These are phyloP conservation scores for Euphorbia tirucalli DNA, from an alignment of 345 rosid genomes.

Conservation along the genomic window DNA sequence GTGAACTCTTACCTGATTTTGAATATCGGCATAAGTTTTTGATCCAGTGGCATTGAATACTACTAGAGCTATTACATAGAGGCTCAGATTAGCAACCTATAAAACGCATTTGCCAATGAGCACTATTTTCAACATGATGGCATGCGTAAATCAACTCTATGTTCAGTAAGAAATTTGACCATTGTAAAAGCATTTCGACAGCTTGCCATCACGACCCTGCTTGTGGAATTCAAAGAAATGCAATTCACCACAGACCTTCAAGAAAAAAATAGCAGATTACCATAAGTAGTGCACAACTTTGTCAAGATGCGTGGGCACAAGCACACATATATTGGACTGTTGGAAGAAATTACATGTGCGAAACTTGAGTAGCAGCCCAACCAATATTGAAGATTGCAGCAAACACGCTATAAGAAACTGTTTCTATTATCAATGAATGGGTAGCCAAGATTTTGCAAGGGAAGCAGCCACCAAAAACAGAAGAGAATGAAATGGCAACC, in stretches of 20 bases:
- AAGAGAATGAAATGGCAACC: slow-evolving; percentile 90
- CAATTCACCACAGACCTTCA: slow-evolving; percentile 92
- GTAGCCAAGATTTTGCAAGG: slow-evolving; percentile 65
- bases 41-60: slow-evolving; percentile 53
- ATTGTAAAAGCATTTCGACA: slow-evolving; percentile 95
- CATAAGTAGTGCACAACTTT: background rate
- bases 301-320: background rate
- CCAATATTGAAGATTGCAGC: slow-evolving; percentile 95
- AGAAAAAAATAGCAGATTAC: slow-evolving; percentile 10
- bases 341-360: slow-evolving; percentile 71
- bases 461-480: slow-evolving; percentile 88
- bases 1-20: slow-evolving; percentile 59
- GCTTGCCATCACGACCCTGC: slow-evolving; percentile 84
- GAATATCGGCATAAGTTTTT: slow-evolving; percentile 54
- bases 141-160: background rate
- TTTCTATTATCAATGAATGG: slow-evolving; percentile 47
- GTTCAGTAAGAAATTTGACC: slow-evolving; percentile 40
- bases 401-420: slow-evolving; percentile 70
- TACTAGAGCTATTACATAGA: slow-evolving; percentile 71
- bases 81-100: slow-evolving; percentile 89
- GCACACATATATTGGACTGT: background rate
- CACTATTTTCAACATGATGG: slow-evolving; percentile 1
- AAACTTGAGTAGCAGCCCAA: slow-evolving; percentile 98
- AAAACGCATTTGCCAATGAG: slow-evolving; percentile 12
- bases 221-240: slow-evolving; percentile 79